Base-by-base conservation (phyloP, 2,329 filamentous ascomycete genomes). In the Chaetomium olivaceum region DNA sequence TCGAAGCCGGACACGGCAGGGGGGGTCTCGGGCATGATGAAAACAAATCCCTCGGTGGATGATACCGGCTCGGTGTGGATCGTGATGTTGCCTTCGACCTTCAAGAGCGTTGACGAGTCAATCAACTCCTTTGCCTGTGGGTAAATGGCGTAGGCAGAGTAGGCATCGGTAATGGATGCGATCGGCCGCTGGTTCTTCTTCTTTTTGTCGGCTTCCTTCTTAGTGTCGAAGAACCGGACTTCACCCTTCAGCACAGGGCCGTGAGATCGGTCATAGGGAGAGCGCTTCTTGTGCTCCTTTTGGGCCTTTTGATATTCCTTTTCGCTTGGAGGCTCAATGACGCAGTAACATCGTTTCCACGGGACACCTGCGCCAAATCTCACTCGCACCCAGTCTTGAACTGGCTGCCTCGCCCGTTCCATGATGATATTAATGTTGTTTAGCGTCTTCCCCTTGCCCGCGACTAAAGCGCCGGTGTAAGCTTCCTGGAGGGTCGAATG, bases 281-380 rank as follows among this genome's bases (percentile, higher is more conserved):
- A 93, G 69, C 89, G 88, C 79, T 89, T 89, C 77, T 96, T 97
- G 74, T 91, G 76, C 31, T 89, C 86, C 77, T 97, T 98, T 75
- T 94, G 91, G 62, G 89, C 81, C 76, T 92, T 97, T 71, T 89
- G 87, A 70, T 88, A 89, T 72, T 96, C 92, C 80, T 98, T 99
- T 80, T 98, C 93, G 73, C 96, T 91, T 0, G 95, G 94, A 2
- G 94, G 95, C 7, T 88, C 87, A 65, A 98, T 91, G 62, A 98
- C 93, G 77, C 93, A 97, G 93, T 94, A 99, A 78, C 93, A 99
- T 48, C 94, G 89, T 74, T 91, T 88, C 95, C 95, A 99, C 0
- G 94, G 93, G 11, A 95, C 96, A 56, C 95, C 95, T 36, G 95
- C 93, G 50, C 95, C 95, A 73, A 99, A 99, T 66, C 95, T 86